Percentiles rank a stretch among this genome's conserved stretches.
These are phyloP conservation scores for Beauveria scarabaeidicola DNA, from an alignment of 2,329 filamentous ascomycete genomes.

Conservation along the genomic window DNA sequence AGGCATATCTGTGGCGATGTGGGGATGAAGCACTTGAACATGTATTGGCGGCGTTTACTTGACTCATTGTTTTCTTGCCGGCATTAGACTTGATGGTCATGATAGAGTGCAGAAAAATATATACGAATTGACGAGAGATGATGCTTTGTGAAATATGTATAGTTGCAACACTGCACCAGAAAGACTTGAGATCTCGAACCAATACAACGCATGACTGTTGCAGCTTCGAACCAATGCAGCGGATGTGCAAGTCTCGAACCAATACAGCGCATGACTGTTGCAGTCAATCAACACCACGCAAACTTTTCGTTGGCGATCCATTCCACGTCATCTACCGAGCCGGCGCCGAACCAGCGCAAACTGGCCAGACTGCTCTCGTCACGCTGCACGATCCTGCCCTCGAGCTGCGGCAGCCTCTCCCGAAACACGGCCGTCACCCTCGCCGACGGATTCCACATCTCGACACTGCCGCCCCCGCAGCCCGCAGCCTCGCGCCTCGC, in stretches of 20 bases:
- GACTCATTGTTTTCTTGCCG: constrained; percentile 4
- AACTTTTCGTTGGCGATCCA: constrained; percentile 75
- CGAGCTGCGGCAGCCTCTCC: constrained; percentile 32
- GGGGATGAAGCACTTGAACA: constrained; percentile 1
- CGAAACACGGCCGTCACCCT: constrained; percentile 40
- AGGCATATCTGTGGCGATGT: not conserved
- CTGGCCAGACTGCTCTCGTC: constrained; percentile 62
- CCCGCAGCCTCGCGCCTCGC: constrained; percentile 62
- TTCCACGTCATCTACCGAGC: constrained; percentile 44
- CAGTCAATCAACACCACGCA: constrained; percentile 55
- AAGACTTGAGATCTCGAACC: not conserved
- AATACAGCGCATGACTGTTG: not conserved
- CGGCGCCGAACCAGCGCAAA: constrained; percentile 60
- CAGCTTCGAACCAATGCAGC: not conserved
- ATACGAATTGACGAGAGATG: constrained; percentile 10
- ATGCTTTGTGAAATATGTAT: not conserved
- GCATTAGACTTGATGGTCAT: constrained; percentile 8
- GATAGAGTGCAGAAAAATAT: constrained; percentile 11
- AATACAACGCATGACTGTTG: too few species aligned
- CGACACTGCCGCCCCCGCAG: constrained; percentile 62
- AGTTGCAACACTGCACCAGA: not conserved
- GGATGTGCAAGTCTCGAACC: not conserved
- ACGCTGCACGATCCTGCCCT: constrained; percentile 43
- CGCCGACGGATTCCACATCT: constrained; percentile 75
- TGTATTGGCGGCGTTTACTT: constrained; percentile 11